A percentile compares a stretch with the other conserved stretches of the same genome.
Conservation (phyloP, 2,329 filamentous ascomycete species). For the Sclerotinia trifoliorum region DNA sequence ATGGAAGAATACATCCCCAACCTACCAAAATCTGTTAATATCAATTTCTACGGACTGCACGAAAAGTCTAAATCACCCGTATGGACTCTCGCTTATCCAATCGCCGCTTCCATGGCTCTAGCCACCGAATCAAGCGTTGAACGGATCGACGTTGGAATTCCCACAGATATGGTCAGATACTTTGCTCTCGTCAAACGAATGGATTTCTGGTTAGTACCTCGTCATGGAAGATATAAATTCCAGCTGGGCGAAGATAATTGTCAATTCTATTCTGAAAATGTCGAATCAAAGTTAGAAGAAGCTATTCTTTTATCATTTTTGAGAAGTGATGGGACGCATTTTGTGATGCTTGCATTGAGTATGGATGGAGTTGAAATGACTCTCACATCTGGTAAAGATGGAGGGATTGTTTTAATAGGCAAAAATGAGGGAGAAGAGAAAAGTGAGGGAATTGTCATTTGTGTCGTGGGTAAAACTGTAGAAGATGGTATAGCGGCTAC, state of each 20-base stretch:
- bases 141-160: not conserved
- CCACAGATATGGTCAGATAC: not conserved
- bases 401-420: constrained; percentile 15
- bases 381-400: constrained; percentile 16
- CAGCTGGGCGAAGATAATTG: not conserved
- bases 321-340: constrained; percentile 22
- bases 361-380: constrained; percentile 22
- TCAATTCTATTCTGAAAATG: not conserved
- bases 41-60: not conserved
- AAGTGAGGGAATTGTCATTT: constrained; percentile 16
- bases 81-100: not conserved
- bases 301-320: constrained; percentile 25
- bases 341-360: constrained; percentile 26
- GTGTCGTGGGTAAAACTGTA: constrained; percentile 19
- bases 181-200: constrained; percentile 16
- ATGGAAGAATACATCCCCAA: not conserved
- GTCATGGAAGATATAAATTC: not conserved
- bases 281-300: constrained; percentile 14
- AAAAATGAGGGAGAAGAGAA: constrained; percentile 20
- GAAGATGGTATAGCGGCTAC: constrained; percentile 23
- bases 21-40: not conserved
- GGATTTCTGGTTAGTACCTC: constrained; percentile 12
- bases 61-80: not conserved
- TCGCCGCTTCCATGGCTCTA: not conserved
- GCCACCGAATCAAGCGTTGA: not conserved